Evolutionary conservation across 2,329 filamentous ascomycete species (phyloP).

Genomic region (Clarireedia monteithiana): DNA sequence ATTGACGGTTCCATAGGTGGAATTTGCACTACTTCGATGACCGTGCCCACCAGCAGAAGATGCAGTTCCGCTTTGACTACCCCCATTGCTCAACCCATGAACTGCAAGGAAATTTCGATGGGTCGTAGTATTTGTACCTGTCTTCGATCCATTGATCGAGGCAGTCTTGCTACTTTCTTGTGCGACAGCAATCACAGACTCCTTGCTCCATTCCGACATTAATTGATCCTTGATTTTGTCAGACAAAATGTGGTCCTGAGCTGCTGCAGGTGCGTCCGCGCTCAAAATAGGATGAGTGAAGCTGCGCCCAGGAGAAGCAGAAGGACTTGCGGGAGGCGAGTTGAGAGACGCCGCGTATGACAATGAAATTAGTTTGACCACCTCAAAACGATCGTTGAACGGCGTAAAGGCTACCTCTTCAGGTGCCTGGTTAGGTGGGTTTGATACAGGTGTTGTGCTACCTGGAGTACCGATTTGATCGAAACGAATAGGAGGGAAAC

Average conservation of each 20-base stretch:
- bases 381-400: slow-evolving; percentile 63
- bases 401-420: slow-evolving; percentile 60
- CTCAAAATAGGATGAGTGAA: slow-evolving; percentile 55
- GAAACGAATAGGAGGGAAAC: slow-evolving; percentile 59
- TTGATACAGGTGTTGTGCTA: slow-evolving; percentile 37
- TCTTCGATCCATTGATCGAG: slow-evolving; percentile 69
- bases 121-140: slow-evolving; percentile 44
- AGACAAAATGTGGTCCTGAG: slow-evolving; percentile 52
- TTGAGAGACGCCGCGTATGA: slow-evolving; percentile 56
- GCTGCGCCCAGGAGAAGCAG: slow-evolving; percentile 58
- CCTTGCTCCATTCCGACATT: slow-evolving; percentile 71
- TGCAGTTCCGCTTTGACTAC: slow-evolving; percentile 30
- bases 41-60: slow-evolving; percentile 37
- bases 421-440: slow-evolving; percentile 40
- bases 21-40: slow-evolving; percentile 23
- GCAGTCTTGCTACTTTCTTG: slow-evolving; percentile 63
- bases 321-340: slow-evolving; percentile 63
- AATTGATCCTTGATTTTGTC: slow-evolving; percentile 64
- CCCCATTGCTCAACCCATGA: slow-evolving; percentile 39
- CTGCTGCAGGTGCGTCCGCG: slow-evolving; percentile 34
- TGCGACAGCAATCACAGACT: slow-evolving; percentile 59
- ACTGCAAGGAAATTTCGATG: slow-evolving; percentile 50
- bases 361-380: slow-evolving; percentile 67
- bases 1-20: slow-evolving; percentile 25
- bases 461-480: slow-evolving; percentile 52